These are phyloP conservation scores for Taphrina flavorubra DNA, from an alignment of 1,139 yeast species.

Conservation along the genomic window DNA sequence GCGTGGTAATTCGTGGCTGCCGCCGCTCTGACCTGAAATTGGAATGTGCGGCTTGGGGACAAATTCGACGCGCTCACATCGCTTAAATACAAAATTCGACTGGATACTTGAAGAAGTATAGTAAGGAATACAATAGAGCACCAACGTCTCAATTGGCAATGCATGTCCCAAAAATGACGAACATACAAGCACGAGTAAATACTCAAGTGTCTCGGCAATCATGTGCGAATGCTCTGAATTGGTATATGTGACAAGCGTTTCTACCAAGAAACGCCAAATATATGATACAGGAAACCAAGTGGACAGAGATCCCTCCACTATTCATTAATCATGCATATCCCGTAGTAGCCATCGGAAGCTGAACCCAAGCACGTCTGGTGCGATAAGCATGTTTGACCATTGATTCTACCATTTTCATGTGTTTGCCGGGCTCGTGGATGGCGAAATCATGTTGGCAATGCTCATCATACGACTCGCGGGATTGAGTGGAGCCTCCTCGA, in stretches of 20 bases:
- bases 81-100: too few relatives aligned
- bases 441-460: slow-evolving; percentile 24
- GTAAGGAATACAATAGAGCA: too few relatives aligned
- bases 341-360: neutral
- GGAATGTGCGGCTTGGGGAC: too few relatives aligned
- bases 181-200: too few relatives aligned
- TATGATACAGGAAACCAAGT: slow-evolving; percentile 7
- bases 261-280: neutral
- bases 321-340: neutral
- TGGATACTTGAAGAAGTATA: too few relatives aligned
- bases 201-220: neutral
- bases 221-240: neutral
- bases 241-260: neutral
- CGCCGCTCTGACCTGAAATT: too few relatives aligned
- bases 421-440: slow-evolving; percentile 5
- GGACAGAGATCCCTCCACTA: neutral
- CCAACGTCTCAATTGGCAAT: too few relatives aligned
- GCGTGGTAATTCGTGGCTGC: too few relatives aligned
- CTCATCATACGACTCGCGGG: slow-evolving; percentile 23
- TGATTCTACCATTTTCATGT: neutral
- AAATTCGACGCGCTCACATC: too few relatives aligned
- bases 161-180: too few relatives aligned
- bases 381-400: too few relatives aligned
- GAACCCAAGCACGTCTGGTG: neutral
- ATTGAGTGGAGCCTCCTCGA: slow-evolving; percentile 6